Conservation (phyloP, 345 rosid genomes). For the Psidium friedrichsthalianum region DNA sequence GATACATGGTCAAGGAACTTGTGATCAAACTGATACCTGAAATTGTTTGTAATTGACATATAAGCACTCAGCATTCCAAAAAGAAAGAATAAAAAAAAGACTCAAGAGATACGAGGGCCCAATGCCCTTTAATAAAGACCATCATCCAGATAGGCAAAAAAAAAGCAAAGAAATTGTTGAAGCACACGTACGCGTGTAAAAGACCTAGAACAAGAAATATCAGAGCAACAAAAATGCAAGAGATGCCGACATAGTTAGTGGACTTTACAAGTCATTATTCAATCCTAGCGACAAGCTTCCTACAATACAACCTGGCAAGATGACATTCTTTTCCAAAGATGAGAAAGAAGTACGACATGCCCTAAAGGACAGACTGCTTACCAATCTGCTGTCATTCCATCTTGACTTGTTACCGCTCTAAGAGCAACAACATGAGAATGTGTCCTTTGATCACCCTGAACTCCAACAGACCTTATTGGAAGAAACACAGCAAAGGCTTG, state of each 20-base stretch:
- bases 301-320: not conserved
- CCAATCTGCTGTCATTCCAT: slow-evolving; percentile 99
- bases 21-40: slow-evolving; percentile 92
- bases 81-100: not conserved
- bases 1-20: slow-evolving; percentile 83
- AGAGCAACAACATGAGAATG: slow-evolving; percentile 99
- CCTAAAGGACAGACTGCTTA: slow-evolving; percentile 10
- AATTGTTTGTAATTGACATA: not conserved
- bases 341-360: not conserved
- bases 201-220: not conserved
- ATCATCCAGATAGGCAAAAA: not conserved
- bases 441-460: slow-evolving; percentile 98
- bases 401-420: slow-evolving; percentile 98
- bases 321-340: not conserved
- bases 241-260: not conserved
- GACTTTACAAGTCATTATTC: not conserved
- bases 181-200: not conserved
- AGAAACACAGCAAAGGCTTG: slow-evolving; percentile 98
- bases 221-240: not conserved
- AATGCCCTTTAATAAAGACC: not conserved
- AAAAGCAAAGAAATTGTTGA: not conserved
- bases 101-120: not conserved
- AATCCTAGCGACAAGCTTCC: not conserved
- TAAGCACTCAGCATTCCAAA: not conserved
- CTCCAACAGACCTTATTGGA: slow-evolving; percentile 94